phyloP scores from a whole-genome alignment of 1,284 basidiomycete genomes.

The Moniliophthora roreri region DNA sequence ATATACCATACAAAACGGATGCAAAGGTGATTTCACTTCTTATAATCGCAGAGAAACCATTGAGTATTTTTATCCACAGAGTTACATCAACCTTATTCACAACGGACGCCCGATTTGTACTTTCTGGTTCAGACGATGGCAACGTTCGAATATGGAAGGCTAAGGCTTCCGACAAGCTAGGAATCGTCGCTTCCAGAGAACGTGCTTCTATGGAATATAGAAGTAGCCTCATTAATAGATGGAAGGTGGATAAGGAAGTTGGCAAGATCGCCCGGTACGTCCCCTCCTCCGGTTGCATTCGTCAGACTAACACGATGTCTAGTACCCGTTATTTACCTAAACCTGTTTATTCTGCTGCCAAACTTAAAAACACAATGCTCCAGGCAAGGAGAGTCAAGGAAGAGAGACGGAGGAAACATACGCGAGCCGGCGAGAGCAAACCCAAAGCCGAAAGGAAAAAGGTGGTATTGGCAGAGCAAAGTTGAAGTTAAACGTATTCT shows the following conservation, averaged over 20 bases:
- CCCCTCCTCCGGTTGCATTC: constrained; percentile 13
- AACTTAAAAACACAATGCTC: constrained; percentile 92
- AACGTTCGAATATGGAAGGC: constrained; percentile 98
- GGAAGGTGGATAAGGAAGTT: constrained; percentile 85
- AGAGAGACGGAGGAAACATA: constrained; percentile 88
- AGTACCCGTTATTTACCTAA: constrained; percentile 89
- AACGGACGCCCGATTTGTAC: constrained; percentile 89
- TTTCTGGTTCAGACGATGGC: constrained; percentile 95
- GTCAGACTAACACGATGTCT: constrained; percentile 9
- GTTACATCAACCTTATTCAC: constrained; percentile 80
- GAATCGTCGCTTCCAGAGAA: constrained; percentile 90
- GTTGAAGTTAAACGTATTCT: background rate
- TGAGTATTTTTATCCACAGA: constrained; percentile 38
- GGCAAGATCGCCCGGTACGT: constrained; percentile 78
- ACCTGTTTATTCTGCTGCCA: constrained; percentile 83
- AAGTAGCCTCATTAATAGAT: constrained; percentile 84
- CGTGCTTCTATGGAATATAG: constrained; percentile 93
- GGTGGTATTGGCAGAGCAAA: constrained; percentile 78
- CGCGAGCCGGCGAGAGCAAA: constrained; percentile 82
- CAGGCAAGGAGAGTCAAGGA: constrained; percentile 91
- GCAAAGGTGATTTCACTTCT: constrained; percentile 69
- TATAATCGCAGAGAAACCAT: background rate
- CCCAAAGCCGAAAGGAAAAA: constrained; percentile 93
- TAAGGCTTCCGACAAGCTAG: constrained; percentile 90
- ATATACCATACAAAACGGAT: constrained; percentile 99